Percentiles rank a stretch among this genome's conserved stretches.
These are phyloP conservation scores for Yamadazyma membranifaciens DNA, from an alignment of 1,139 yeast species.

Conservation along the genomic window DNA sequence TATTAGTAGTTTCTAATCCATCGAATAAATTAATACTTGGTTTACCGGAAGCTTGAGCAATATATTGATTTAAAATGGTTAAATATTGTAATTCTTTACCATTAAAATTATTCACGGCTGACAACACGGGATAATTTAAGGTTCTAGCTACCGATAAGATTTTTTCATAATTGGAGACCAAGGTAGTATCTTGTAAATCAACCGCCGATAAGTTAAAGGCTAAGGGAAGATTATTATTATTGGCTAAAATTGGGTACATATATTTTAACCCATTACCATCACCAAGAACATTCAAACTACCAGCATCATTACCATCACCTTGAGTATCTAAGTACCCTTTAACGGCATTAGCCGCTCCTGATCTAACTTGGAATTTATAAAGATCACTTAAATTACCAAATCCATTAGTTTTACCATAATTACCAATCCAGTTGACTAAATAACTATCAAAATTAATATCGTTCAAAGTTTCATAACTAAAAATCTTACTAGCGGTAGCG, in stretches of 20 bases:
- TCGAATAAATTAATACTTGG: constrained; percentile 76
- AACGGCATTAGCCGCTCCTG: constrained; percentile 81
- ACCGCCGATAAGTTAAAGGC: constrained; percentile 73
- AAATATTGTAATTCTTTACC: constrained; percentile 65
- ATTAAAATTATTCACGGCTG: constrained; percentile 54
- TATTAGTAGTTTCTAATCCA: constrained; percentile 67
- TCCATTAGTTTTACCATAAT: constrained; percentile 51
- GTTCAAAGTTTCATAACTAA: constrained; percentile 68
- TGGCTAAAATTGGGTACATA: constrained; percentile 54
- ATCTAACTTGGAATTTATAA: constrained; percentile 67
- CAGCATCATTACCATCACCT: constrained; percentile 21
- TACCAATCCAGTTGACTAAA: constrained; percentile 58
- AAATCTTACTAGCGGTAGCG: constrained; percentile 60
- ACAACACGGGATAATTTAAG: constrained; percentile 68
- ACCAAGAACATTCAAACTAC: constrained; percentile 49
- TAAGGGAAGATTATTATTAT: constrained; percentile 50
- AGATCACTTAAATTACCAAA: constrained; percentile 57
- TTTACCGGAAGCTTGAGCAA: constrained; percentile 50
- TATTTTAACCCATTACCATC: constrained; percentile 68
- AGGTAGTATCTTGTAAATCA: constrained; percentile 59
- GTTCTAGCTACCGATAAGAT: constrained; percentile 64
- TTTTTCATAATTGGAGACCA: constrained; percentile 66
- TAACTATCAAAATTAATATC: constrained; percentile 60
- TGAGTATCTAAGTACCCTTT: constrained; percentile 61
- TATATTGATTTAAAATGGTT: constrained; percentile 62